These are phyloP conservation scores for Sporothrix schenckii DNA, from an alignment of 2,329 filamentous ascomycete genomes.

Conservation along the genomic window DNA sequence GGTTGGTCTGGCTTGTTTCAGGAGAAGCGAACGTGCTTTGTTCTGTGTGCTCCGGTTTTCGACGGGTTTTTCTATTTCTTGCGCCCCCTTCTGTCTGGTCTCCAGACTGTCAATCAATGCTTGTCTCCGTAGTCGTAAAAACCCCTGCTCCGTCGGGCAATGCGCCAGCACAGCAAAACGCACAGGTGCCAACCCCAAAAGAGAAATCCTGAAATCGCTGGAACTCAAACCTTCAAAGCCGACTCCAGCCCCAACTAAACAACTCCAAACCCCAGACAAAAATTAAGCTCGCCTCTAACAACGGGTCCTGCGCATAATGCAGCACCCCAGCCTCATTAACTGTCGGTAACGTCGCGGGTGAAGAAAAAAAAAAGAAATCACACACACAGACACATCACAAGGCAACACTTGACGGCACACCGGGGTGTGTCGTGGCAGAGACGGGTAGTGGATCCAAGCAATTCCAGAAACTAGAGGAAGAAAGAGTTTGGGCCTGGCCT, in stretches of 20 bases:
- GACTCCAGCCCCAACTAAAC: conserved; percentile 18
- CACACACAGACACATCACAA: too few species aligned
- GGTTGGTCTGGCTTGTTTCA: conserved; percentile 17
- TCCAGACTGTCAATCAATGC: conserved; percentile 25
- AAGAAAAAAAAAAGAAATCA: conserved; percentile 1
- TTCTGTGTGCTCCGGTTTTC: conserved; percentile 3
- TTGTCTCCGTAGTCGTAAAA: background rate
- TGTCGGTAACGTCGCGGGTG: conserved; percentile 18
- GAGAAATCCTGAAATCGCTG: conserved; percentile 12
- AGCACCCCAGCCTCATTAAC: conserved; percentile 10
- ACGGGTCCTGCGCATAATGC: conserved; percentile 26
- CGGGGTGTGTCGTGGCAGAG: conserved; percentile 26
- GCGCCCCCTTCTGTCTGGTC: conserved; percentile 17
- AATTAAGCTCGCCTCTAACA: conserved; percentile 27
- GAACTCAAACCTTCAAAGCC: conserved; percentile 11
- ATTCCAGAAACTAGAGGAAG: background rate
- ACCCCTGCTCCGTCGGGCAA: conserved; percentile 18
- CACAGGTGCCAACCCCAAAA: conserved; percentile 1
- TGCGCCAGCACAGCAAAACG: background rate
- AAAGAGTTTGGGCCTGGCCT: conserved; percentile 23
- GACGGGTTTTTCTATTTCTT: background rate
- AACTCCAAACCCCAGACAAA: conserved; percentile 6
- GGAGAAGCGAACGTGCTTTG: background rate
- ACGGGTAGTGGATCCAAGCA: conserved; percentile 16
- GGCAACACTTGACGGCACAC: background rate